Evolutionary conservation across 2,329 filamentous ascomycete species (phyloP).

Genomic region (Mycosphaerella sp.): DNA sequence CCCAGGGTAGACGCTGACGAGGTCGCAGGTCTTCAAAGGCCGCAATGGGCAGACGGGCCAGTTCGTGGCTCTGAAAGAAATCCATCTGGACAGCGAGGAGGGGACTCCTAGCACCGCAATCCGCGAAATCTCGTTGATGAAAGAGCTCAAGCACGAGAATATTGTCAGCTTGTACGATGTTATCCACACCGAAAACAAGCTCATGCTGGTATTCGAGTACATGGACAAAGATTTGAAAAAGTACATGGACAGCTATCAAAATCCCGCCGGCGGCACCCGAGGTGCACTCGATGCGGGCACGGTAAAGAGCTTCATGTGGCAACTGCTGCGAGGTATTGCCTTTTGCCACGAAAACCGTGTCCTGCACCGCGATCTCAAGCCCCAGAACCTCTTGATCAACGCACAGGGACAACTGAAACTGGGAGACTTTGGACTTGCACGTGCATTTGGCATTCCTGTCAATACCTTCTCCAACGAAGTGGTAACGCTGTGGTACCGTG

Average conservation of each 20-base stretch:
- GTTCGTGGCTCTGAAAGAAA: conserved; percentile 94
- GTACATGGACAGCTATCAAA: conserved; percentile 70
- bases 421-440: conserved; percentile 87
- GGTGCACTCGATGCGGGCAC: conserved; percentile 81
- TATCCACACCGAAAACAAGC: conserved; percentile 98
- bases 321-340: conserved; percentile 88
- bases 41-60: conserved; percentile 95
- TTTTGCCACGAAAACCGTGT: conserved; percentile 98
- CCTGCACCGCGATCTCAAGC: conserved; percentile 90
- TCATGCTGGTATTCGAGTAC: conserved; percentile 98
- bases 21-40: conserved; percentile 87
- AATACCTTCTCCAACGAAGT: conserved; percentile 99
- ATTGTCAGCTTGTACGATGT: conserved; percentile 97
- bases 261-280: conserved; percentile 66
- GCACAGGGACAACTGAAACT: conserved; percentile 84
- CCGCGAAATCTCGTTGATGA: conserved; percentile 98
- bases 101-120: conserved; percentile 96
- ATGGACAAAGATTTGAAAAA: conserved; percentile 99
- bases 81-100: conserved; percentile 97
- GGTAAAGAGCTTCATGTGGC: conserved; percentile 99
- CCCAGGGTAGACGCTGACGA: not conserved
- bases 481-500: conserved; percentile 95
- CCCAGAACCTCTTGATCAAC: conserved; percentile 94
- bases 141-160: conserved; percentile 98
- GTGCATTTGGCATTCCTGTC: conserved; percentile 93